Conservation (phyloP, 2,329 filamentous ascomycete genomes). For the Hymenoscyphus fraxineus region DNA sequence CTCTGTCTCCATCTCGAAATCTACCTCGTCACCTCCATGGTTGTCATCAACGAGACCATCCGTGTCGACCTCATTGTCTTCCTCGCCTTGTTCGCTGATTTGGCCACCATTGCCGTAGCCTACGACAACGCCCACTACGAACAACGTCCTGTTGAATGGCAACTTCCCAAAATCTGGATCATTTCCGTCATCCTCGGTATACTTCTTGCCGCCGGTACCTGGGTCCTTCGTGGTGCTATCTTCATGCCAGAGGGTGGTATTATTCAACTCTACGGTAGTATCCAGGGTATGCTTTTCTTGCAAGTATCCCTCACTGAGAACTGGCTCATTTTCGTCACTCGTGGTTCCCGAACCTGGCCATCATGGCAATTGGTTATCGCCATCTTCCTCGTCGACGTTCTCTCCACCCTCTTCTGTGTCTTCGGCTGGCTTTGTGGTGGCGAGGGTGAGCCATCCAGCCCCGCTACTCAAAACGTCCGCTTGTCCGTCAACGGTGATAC, state of each 20-base stretch:
- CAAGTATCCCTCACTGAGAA: slow-evolving; percentile 72
- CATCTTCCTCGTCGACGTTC: slow-evolving; percentile 66
- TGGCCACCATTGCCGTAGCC: slow-evolving; percentile 73
- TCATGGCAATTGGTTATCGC: slow-evolving; percentile 70
- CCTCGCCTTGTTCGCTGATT: slow-evolving; percentile 74
- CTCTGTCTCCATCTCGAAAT: slow-evolving; percentile 86
- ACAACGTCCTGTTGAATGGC: slow-evolving; percentile 72
- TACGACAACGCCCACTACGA: slow-evolving; percentile 79
- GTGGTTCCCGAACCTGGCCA: slow-evolving; percentile 68
- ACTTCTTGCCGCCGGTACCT: slow-evolving; percentile 66
- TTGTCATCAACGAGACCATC: slow-evolving; percentile 76
- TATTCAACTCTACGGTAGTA: slow-evolving; percentile 69
- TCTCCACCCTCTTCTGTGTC: slow-evolving; percentile 69
- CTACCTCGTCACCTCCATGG: slow-evolving; percentile 74
- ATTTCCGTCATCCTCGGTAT: slow-evolving; percentile 66
- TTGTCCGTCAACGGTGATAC: slow-evolving; percentile 41
- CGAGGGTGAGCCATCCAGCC: slow-evolving; percentile 35
- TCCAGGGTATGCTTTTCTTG: slow-evolving; percentile 72
- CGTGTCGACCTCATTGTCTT: slow-evolving; percentile 71
- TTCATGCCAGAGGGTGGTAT: slow-evolving; percentile 68
- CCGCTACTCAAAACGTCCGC: slow-evolving; percentile 36
- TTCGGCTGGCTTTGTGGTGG: slow-evolving; percentile 71
- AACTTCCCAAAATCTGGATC: slow-evolving; percentile 77
- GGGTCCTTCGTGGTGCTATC: slow-evolving; percentile 68
- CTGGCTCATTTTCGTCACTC: slow-evolving; percentile 76